Evolutionary conservation across 306 rosid genomes (phyloP).

Genomic region (Trichosanthes truncata): DNA sequence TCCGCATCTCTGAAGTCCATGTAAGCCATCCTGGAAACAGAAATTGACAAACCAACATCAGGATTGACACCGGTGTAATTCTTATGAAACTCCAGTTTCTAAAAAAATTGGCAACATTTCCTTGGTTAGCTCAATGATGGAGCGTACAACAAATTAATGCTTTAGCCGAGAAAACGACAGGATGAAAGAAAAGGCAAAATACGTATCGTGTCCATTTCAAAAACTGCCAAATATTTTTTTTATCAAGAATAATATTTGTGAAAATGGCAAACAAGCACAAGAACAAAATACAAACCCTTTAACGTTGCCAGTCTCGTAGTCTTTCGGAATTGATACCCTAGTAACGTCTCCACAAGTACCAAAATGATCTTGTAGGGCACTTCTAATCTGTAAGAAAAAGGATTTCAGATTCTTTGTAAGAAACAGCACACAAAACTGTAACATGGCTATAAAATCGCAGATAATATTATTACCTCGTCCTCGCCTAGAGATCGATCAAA

Average conservation of each 20-base stretch:
- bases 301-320: slow-evolving; percentile 37
- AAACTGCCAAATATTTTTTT: background rate
- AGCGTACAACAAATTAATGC: too few species aligned
- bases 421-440: background rate
- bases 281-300: slow-evolving; percentile 46
- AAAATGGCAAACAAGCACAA: background rate
- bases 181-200: background rate
- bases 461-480: slow-evolving; percentile 41
- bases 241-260: background rate
- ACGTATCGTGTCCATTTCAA: too few species aligned
- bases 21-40: slow-evolving; percentile 52
- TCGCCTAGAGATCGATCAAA: slow-evolving; percentile 53
- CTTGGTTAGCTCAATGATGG: too few species aligned
- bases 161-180: too few species aligned
- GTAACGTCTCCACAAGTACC: slow-evolving; percentile 58
- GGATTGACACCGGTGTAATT: background rate
- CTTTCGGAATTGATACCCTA: slow-evolving; percentile 64
- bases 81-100: too few species aligned
- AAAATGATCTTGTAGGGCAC: slow-evolving; percentile 43
- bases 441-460: background rate
- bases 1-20: slow-evolving; percentile 46
- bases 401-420: background rate
- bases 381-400: slow-evolving; percentile 30
- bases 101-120: too few species aligned
- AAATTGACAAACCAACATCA: background rate